Evolutionary conservation across 148 eudicot species (phyloP), one percentile per base, ranked within the genome.

Genomic region (Agrostemma githago): DNA sequence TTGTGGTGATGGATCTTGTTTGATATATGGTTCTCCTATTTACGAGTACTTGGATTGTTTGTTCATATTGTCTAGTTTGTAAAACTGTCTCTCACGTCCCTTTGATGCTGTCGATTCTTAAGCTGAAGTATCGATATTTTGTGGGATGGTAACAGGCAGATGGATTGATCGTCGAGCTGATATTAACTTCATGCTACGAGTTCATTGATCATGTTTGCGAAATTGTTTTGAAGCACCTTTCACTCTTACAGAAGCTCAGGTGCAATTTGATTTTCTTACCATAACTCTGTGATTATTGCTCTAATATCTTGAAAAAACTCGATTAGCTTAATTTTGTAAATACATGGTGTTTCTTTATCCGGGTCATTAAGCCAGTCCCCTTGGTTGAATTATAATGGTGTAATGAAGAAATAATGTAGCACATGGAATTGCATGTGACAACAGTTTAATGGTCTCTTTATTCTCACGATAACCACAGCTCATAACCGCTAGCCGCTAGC

Each of bases 151-250:
- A 70, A 84, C 92, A 96, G 97, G 89, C 94, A 62, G 99, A 92
- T 83, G 97, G 92, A 64, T 87, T 83, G 81, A 62, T 92, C 8
- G 77, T 87, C 44, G 96, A 90, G 80, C 77, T 86, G 78, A 76
- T 84, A 75, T 73, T 85, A 72, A 60, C 88, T 78, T 89, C 89
- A 26, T 90, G 92, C 79, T 96, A 96, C 81, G 94, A 89, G 43
- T 92, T 86, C 79, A 84, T 96, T 53, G 99, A 92, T 84, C 85
- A 90, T 67, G 83, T 87, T 58, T 96, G 97, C 74, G 99, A 96
- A 69, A 74, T 85, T 62, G 82, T 92, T 56, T 72, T 83, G 83
- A 88, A 90, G 91, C 90, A 96, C 76, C 94, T 96, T 81, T 86
- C 96, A 65, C 71, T 78, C 38, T 85, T 96, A 89, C 97, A 92